Evolutionary conservation across 139 green algal genomes (phyloP), one percentile per base, ranked within the genome.

Genomic region (Auxenochlorella pyrenoidosa): DNA sequence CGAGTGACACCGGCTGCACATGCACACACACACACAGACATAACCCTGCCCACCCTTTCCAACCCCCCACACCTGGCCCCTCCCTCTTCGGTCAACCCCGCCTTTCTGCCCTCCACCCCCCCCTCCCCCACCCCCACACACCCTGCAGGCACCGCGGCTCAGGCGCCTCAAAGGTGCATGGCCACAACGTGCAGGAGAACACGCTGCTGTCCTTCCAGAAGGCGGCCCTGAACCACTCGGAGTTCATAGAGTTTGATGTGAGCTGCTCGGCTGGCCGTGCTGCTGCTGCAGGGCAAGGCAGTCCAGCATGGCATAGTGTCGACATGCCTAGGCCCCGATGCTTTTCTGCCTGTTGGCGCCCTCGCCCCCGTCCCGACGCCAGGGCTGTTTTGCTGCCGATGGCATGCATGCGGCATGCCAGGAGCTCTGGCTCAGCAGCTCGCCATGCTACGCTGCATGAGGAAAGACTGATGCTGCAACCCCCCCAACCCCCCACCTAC

Each of bases 241-340:
- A 93, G 41, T 93, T 87, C 66, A 88, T 93, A 19, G 91, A 93
- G 82, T 93, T 93, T 70, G 89, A 93, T 44, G 89, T 90, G 79
- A 83, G 85, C 38, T 18, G 73, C n/a, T n/a, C n/a, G 16, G 34
- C 1, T 3, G 24, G 65, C 8, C 24, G n/a, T n/a, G n/a, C n/a
- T n/a, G n/a, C n/a, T n/a, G n/a, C n/a, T n/a, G n/a, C n/a, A n/a
- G n/a, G n/a, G n/a, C n/a, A n/a, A n/a, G n/a, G n/a, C n/a, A n/a
- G n/a, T n/a, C n/a, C n/a, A n/a, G n/a, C n/a, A n/a, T n/a, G n/a
- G n/a, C n/a, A n/a, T n/a, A n/a, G n/a, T n/a, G n/a, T n/a, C n/a
- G n/a, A n/a, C n/a, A n/a, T n/a, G n/a, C n/a, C n/a, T n/a, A n/a
- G n/a, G n/a, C n/a, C n/a, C n/a, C n/a, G n/a, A n/a, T 38, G 65